These are phyloP conservation scores for Miscanthus lutarioriparius DNA, from an alignment of 176 grass and related monocot genomes.

Conservation along the genomic window DNA sequence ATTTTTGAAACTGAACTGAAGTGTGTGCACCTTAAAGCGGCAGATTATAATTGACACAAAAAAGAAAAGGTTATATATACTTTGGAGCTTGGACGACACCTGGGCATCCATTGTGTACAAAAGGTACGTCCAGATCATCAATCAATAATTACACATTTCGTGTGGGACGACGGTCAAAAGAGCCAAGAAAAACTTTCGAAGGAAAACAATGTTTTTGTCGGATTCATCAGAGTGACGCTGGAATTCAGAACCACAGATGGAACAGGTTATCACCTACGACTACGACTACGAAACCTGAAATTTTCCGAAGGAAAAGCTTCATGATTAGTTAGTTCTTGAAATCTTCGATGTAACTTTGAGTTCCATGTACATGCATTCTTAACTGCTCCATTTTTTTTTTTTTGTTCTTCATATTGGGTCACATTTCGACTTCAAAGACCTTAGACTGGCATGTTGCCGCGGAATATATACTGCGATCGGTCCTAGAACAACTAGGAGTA, in stretches of 20 bases:
- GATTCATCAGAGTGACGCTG: background rate
- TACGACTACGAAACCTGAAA: background rate
- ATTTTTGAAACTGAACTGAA: background rate
- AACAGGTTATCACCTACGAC: background rate
- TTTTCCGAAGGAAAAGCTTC: background rate
- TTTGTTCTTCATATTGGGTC: background rate
- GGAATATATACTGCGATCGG: conserved; percentile 6
- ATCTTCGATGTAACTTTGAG: background rate
- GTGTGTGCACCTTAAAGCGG: background rate
- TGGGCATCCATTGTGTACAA: background rate
- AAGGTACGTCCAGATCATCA: conserved; percentile 9
- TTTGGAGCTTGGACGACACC: background rate
- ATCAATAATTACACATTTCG: background rate
- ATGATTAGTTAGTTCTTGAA: background rate
- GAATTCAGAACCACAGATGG: background rate
- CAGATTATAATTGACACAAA: background rate
- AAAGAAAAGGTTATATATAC: conserved; percentile 3
- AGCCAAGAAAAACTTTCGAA: background rate
- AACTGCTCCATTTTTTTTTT: background rate
- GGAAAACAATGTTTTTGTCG: conserved; percentile 18
- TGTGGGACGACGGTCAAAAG: background rate
- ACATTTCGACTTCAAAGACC: background rate
- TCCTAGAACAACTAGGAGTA: too few relatives aligned
- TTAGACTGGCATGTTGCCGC: background rate
- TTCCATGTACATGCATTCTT: background rate